Evolutionary conservation across 192 early-diverging fungal species (phyloP), one percentile per base, ranked within the genome.

Genomic region (Cetraspora pellucida): DNA sequence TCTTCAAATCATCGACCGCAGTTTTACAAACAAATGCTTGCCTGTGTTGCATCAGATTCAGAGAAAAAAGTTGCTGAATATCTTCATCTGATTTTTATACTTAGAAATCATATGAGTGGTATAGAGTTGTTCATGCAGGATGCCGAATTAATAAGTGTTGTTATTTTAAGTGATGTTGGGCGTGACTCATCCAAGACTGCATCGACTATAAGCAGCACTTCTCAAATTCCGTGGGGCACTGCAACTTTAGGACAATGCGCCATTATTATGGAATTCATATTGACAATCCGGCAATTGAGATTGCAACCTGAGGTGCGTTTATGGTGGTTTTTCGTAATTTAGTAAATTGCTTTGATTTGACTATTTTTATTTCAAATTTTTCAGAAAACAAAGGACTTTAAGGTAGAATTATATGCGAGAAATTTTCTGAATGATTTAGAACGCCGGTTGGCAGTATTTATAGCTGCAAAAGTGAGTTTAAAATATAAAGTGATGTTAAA

Each of bases 371-470:
- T 28, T 70, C n/a, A 27, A 70, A 72, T 30, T 49, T 72, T 54
- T 25, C 55, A 72, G 70, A 25, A 28, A 23, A 11, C 27, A 46
- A 75, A 37, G 37, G 82, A 84, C 54, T 80, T 80, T 72, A 74
- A 85, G 70, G 77, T 86, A 5, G 78, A 85, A 25, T 84, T 85
- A 25, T 71, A 82, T 17, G 88, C 85, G 0, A 89, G 87, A 47
- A 89, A 87, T 69, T 89, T 89, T 44, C 64, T 89, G 46, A 85
- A 85, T 58, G 88, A 89, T 55, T 67, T 89, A 2, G 88, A 89
- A 72, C 77, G 80, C 7, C 81, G 82, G 9, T 75, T 89, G 1
- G 80, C 86, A 1, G 77, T 89, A 27, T 87, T 84, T 60, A 77
- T 89, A 23, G 28, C 72, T 17, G 81, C 82, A 10, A 86, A 86